Percentiles rank a stretch among this genome's conserved stretches.
phyloP scores from a whole-genome alignment of 2,329 filamentous ascomycete species.

The Orbilia ellipsospora region DNA sequence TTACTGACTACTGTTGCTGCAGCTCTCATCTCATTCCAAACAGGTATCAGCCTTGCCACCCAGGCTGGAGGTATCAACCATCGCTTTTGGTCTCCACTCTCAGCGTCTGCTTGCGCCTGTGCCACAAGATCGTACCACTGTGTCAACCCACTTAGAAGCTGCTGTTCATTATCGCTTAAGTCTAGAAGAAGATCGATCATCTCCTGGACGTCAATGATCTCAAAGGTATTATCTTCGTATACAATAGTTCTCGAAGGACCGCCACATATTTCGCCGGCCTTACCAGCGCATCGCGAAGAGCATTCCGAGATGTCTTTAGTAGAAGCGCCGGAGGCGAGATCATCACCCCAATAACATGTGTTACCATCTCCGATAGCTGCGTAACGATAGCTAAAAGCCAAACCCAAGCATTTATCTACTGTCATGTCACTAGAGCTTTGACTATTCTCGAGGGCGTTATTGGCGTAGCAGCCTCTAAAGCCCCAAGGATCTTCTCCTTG shows the following conservation, averaged over 20 bases:
- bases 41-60: too few species aligned
- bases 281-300: conserved; percentile 6
- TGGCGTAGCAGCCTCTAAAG: conserved; percentile 15
- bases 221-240: conserved; percentile 19
- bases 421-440: conserved; percentile 14
- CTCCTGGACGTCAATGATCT: conserved; percentile 22
- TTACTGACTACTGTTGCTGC: background rate
- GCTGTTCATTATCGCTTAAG: too few species aligned
- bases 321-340: conserved; percentile 7
- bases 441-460: conserved; percentile 9
- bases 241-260: background rate
- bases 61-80: too few species aligned
- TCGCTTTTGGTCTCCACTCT: too few species aligned
- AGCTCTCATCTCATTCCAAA: conserved; percentile 13
- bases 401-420: conserved; percentile 23
- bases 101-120: too few species aligned
- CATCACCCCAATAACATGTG: conserved; percentile 31
- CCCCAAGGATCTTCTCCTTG: conserved; percentile 15
- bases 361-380: conserved; percentile 19
- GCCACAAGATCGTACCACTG: too few species aligned
- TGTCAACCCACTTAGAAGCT: too few species aligned
- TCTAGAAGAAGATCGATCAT: background rate
- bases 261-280: conserved; percentile 24
- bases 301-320: conserved; percentile 8
- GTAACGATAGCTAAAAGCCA: conserved; percentile 21